These are phyloP conservation scores for Picochlorum sp. DNA, from an alignment of 139 green algal genomes.

Conservation along the genomic window DNA sequence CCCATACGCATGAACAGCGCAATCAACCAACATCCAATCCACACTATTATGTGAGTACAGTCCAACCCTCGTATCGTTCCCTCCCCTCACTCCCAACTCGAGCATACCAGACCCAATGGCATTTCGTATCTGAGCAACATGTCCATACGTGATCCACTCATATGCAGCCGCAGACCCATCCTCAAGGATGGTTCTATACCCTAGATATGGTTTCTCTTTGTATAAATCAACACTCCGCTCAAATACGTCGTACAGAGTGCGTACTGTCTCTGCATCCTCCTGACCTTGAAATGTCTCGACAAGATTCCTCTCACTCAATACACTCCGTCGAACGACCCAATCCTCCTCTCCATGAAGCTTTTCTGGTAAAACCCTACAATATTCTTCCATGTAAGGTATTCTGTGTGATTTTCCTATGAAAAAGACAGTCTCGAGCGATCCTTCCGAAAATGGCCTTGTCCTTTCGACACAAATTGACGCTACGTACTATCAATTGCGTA, in stretches of 20 bases:
- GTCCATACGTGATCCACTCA: constrained; percentile 52
- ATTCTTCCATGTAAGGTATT: constrained; percentile 1
- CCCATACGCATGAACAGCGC: constrained; percentile 74
- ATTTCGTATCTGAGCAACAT: constrained; percentile 61
- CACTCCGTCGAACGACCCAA: constrained; percentile 69
- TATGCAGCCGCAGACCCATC: constrained; percentile 40
- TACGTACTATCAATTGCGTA: too few relatives aligned
- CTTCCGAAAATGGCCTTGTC: too few relatives aligned
- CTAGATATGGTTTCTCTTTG: constrained; percentile 51
- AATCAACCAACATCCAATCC: constrained; percentile 89
- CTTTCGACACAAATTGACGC: too few relatives aligned
- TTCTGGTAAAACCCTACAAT: constrained; percentile 59
- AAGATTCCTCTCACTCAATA: constrained; percentile 56
- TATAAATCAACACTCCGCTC: constrained; percentile 58
- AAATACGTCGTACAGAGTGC: constrained; percentile 85
- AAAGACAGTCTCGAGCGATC: too few relatives aligned
- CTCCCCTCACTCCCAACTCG: constrained; percentile 66
- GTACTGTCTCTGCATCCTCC: constrained; percentile 62
- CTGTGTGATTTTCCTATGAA: not conserved
- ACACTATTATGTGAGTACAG: constrained; percentile 71
- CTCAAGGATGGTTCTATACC: constrained; percentile 18
- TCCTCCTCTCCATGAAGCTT: constrained; percentile 47
- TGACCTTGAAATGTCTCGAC: constrained; percentile 56
- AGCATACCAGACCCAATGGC: constrained; percentile 81
- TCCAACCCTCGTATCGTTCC: constrained; percentile 48